Conservation (phyloP, 805 yeast species). For the Yarrowia divulgata region DNA sequence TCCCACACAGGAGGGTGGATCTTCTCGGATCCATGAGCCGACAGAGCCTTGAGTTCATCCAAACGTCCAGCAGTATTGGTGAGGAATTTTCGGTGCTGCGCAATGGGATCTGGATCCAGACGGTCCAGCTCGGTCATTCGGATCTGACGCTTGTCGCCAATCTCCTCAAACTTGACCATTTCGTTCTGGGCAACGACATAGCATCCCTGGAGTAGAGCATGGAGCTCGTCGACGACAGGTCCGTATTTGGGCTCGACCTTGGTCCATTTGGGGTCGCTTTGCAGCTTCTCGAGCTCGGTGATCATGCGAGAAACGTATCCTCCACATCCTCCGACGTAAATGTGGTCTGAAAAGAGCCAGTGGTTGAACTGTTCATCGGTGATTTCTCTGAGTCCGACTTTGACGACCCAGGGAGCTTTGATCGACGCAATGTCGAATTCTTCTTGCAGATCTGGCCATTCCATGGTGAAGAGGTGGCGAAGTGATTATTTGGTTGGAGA, state of each 20-base stretch:
- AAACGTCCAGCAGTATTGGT: background rate
- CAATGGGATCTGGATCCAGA: conserved; percentile 22
- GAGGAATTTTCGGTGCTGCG: conserved; percentile 7
- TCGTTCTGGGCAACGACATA: conserved; percentile 30
- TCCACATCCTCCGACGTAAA: conserved; percentile 31
- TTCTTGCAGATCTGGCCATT: conserved; percentile 28
- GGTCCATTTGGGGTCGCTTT: conserved; percentile 17
- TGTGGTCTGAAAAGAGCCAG: conserved; percentile 35
- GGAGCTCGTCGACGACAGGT: conserved; percentile 9
- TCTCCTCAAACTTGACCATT: conserved; percentile 36
- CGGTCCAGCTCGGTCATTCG: conserved; percentile 22
- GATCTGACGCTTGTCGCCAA: conserved; percentile 21
- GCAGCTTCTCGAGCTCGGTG: conserved; percentile 12
- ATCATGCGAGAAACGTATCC: conserved; percentile 16
- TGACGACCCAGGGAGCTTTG: conserved; percentile 34
- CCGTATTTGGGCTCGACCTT: conserved; percentile 24
- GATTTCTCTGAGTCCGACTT: conserved; percentile 24
- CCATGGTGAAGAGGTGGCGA: conserved; percentile 6
- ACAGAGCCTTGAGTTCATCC: conserved; percentile 4
- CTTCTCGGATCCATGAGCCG: conserved; percentile 30
- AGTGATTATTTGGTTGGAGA: no score
- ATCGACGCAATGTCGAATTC: conserved; percentile 28
- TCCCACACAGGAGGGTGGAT: conserved; percentile 35
- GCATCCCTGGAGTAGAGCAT: background rate
- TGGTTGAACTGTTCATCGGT: conserved; percentile 29